Percentiles rank a stretch among this genome's conserved stretches.
Conservation (phyloP, 2,329 filamentous ascomycete genomes). For the Diaporthe longicolla region DNA sequence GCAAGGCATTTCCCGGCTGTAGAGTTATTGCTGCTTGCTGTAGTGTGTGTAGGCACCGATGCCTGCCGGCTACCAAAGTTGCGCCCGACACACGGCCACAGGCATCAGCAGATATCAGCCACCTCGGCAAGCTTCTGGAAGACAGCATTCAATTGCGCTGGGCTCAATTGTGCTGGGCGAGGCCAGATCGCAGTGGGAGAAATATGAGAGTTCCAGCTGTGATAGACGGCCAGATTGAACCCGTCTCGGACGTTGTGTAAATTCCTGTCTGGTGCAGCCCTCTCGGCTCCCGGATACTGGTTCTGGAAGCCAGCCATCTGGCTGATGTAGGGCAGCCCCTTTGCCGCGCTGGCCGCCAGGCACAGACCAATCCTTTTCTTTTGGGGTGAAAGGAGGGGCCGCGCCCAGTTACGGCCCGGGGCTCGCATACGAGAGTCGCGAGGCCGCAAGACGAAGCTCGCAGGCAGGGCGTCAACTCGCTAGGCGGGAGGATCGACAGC, state of each 20-base stretch:
- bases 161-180: conserved; percentile 5
- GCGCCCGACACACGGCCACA: conserved; percentile 8
- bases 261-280: background rate
- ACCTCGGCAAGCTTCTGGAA: conserved; percentile 38
- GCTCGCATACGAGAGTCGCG: background rate
- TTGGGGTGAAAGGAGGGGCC: too few species aligned
- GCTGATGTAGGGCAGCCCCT: background rate
- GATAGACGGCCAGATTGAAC: conserved; percentile 1
- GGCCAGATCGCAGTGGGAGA: background rate
- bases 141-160: background rate
- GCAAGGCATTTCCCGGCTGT: conserved; percentile 4
- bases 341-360: background rate
- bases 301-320: background rate
- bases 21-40: too few species aligned
- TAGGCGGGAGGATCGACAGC: conserved; percentile 18
- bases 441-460: conserved; percentile 4
- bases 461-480: background rate
- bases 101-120: conserved; percentile 31
- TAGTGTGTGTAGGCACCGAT: background rate
- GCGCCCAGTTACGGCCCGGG: background rate
- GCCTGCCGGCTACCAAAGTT: conserved; percentile 8
- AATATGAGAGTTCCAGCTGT: background rate
- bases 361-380: too few species aligned
- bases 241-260: conserved; percentile 29
- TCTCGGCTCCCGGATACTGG: background rate